Conservation (phyloP, 2,329 filamentous ascomycete genomes). For the Diaporthe amygdali region DNA sequence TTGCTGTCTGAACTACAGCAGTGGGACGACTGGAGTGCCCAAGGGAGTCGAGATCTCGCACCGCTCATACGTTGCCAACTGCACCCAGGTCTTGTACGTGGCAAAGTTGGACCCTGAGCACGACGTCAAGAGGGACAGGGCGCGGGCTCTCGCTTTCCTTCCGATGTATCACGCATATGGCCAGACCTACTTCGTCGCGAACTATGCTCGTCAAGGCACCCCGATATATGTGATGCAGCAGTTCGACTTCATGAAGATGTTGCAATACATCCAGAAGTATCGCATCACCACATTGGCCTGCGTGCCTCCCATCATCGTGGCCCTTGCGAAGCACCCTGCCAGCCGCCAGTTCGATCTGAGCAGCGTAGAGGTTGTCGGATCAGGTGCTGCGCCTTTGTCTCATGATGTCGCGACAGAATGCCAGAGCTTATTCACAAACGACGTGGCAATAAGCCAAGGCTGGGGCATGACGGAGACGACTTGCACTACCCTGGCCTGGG, state of each 20-base stretch:
- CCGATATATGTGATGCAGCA: constrained; percentile 80
- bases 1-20: constrained; percentile 80
- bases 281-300: constrained; percentile 69
- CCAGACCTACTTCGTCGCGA: constrained; percentile 73
- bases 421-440: constrained; percentile 57
- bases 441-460: constrained; percentile 62
- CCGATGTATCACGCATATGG: constrained; percentile 79
- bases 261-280: constrained; percentile 70
- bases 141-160: constrained; percentile 67
- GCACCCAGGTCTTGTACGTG: constrained; percentile 61
- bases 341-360: constrained; percentile 71
- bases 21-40: constrained; percentile 79
- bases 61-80: constrained; percentile 76
- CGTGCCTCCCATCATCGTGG: constrained; percentile 78
- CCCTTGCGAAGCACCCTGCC: constrained; percentile 73
- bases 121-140: constrained; percentile 42
- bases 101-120: constrained; percentile 52
- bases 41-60: constrained; percentile 88
- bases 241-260: constrained; percentile 77
- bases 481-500: constrained; percentile 71
- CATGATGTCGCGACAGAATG: constrained; percentile 63
- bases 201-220: constrained; percentile 57
- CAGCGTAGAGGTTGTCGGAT: constrained; percentile 62
- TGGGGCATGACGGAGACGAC: constrained; percentile 91
- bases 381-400: constrained; percentile 73